Conservation (phyloP, 768 basidiomycete genomes). For the Termitomyces sp. region DNA sequence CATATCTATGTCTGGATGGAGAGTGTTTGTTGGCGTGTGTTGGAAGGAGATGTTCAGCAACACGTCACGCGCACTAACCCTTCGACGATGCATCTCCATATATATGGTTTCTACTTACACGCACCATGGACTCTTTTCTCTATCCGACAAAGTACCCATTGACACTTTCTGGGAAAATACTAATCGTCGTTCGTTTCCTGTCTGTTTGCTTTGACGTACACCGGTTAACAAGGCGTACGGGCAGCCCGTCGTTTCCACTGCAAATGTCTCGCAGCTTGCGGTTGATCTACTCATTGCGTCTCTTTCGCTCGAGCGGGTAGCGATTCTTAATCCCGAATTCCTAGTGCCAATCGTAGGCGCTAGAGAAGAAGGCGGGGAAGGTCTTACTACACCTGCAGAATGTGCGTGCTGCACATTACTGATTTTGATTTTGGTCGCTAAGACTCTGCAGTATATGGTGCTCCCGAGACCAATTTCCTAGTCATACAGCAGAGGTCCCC, state of each 20-base stretch:
- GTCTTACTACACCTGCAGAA: constrained; percentile 74
- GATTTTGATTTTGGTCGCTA: background rate
- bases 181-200: constrained; percentile 36
- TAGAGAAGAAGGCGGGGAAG: constrained; percentile 53
- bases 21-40: too few species aligned
- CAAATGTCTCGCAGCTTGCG: constrained; percentile 77
- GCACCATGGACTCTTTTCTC: constrained; percentile 9
- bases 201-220: background rate
- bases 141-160: constrained; percentile 19
- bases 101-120: background rate
- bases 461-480: constrained; percentile 38
- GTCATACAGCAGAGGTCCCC: constrained; percentile 80
- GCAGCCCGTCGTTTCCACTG: constrained; percentile 71
- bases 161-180: constrained; percentile 30
- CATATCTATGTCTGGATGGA: too few species aligned
- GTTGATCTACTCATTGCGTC: constrained; percentile 70
- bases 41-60: background rate
- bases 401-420: constrained; percentile 35
- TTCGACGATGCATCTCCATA: background rate
- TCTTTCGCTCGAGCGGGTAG: constrained; percentile 53
- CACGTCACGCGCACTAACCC: background rate
- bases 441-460: constrained; percentile 55
- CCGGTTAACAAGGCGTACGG: constrained; percentile 7
- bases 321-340: constrained; percentile 54
- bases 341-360: constrained; percentile 69